Percentiles rank a stretch among this genome's conserved stretches.
These are phyloP conservation scores for Blastocystis hominis DNA, from an alignment of 352 stramenopile genomes.

Conservation along the genomic window DNA sequence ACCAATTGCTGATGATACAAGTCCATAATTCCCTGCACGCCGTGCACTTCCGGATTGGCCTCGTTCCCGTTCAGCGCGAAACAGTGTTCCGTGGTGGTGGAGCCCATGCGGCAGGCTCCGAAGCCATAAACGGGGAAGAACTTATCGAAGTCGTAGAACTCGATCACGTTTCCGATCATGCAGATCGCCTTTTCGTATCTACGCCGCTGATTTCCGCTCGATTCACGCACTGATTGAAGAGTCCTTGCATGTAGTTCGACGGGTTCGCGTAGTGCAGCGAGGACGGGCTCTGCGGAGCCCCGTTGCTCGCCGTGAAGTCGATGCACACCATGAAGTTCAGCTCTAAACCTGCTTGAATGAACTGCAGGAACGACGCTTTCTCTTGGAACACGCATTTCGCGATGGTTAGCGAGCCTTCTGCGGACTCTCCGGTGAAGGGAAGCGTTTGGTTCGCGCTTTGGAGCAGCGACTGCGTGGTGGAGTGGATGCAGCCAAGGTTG, in stretches of 20 bases:
- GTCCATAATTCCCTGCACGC: slow-evolving; percentile 70
- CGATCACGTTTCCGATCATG: slow-evolving; percentile 66
- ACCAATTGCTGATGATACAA: slow-evolving; percentile 62
- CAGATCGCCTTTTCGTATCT: slow-evolving; percentile 72
- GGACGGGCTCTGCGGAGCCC: slow-evolving; percentile 62
- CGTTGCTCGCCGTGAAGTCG: slow-evolving; percentile 73
- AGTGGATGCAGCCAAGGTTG: slow-evolving; percentile 69
- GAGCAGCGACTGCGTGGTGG: slow-evolving; percentile 67
- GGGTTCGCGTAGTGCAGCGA: slow-evolving; percentile 63
- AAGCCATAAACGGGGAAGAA: slow-evolving; percentile 72
- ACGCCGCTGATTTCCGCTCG: slow-evolving; percentile 57
- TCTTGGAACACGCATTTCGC: slow-evolving; percentile 38
- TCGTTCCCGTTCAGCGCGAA: slow-evolving; percentile 75
- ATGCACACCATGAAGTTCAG: slow-evolving; percentile 72
- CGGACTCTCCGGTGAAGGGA: slow-evolving; percentile 16
- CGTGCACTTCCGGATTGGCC: slow-evolving; percentile 69
- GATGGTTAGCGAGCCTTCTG: not conserved
- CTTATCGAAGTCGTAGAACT: slow-evolving; percentile 71
- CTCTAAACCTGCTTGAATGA: slow-evolving; percentile 71
- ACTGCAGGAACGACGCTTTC: slow-evolving; percentile 67
- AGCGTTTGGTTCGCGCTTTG: slow-evolving; percentile 63
- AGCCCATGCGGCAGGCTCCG: slow-evolving; percentile 71
- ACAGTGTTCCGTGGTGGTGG: slow-evolving; percentile 72
- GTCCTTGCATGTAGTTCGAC: not conserved
- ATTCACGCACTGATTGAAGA: slow-evolving; percentile 60